Evolutionary conservation across 169 alveolate genomes (phyloP), one percentile per base, ranked within the genome.

Genomic region (Plasmodium knowlesi): DNA sequence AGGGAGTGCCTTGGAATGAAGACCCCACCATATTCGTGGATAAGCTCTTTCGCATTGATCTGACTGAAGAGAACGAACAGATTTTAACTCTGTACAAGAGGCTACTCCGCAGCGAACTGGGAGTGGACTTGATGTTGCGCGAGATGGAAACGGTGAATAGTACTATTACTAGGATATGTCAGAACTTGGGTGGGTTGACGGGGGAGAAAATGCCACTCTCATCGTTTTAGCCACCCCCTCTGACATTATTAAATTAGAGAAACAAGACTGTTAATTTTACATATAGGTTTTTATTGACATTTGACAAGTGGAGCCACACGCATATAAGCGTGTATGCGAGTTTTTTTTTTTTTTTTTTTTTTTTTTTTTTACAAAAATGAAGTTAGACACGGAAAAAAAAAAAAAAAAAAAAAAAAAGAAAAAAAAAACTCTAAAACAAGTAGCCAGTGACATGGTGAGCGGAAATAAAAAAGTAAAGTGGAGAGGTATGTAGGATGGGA

Each of bases 11-110:
- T 25, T 32, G 67, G 14, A 54, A 54, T 28, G 54, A 84, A n/a
- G 83, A 84, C 50, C 25, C 61, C 37, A 28, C 85, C n/a, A 28
- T 8, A 5, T 83, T 83, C 8, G 12, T 84, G 37, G 84, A 84
- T 14, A 14, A 46, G 25, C 25, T 39, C 8, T 71, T 88, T 41
- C 89, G 67, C 16, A 50, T 88, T 32, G 6, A 76, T 32, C 50
- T 91, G 74, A 91, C 57, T 41, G 72, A 81, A 46, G 37, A 91
- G 16, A 53, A 71, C 76, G 84, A 91, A 28, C 9, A 41, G 37
- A 28, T 82, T 30, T 39, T 91, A 53, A 14, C 28, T 3, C 8
- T 71, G 37, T 82, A 91, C 37, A 91, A 82, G 46, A 28, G 84
- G 83, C 34, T 91, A 28, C 14, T 91, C 46, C 8, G 71, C n/a